phyloP scores from a whole-genome alignment of 352 stramenopile species.

The Blastocystis hominis region DNA sequence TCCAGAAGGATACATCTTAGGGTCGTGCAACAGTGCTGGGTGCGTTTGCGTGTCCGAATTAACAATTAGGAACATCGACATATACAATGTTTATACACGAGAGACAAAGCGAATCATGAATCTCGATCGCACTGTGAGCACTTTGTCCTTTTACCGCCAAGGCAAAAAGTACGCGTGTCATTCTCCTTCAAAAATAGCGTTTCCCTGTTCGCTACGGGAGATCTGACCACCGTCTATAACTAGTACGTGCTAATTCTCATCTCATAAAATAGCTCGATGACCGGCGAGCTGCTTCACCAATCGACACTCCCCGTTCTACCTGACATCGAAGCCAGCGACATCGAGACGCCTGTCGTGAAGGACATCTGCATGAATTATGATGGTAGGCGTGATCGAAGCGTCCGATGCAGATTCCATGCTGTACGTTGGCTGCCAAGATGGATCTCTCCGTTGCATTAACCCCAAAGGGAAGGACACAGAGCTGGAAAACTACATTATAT shows the following conservation, averaged over 20 bases:
- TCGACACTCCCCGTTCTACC: background rate
- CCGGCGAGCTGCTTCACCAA: background rate
- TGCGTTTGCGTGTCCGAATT: background rate
- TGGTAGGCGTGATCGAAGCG: background rate
- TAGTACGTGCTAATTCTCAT: background rate
- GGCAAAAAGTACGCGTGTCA: background rate
- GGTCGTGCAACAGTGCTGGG: background rate
- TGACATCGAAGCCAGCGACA: background rate
- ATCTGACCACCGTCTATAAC: slow-evolving; percentile 8
- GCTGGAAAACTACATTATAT: slow-evolving; percentile 22
- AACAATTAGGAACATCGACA: background rate
- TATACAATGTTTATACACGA: slow-evolving; percentile 18
- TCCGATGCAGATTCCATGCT: background rate
- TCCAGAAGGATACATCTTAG: slow-evolving; percentile 2
- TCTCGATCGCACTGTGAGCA: background rate
- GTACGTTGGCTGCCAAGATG: slow-evolving; percentile 4
- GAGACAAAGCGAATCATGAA: slow-evolving; percentile 29
- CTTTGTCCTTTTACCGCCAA: slow-evolving; percentile 6
- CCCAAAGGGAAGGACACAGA: slow-evolving; percentile 4
- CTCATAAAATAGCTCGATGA: background rate
- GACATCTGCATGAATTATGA: slow-evolving; percentile 37
- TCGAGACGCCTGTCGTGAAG: background rate
- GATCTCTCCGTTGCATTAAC: background rate
- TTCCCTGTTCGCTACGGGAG: background rate
- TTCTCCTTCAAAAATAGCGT: background rate